Percentiles rank a stretch among this genome's conserved stretches.
phyloP scores from a whole-genome alignment of 768 basidiomycete species.

The Lactarius evosmus region DNA sequence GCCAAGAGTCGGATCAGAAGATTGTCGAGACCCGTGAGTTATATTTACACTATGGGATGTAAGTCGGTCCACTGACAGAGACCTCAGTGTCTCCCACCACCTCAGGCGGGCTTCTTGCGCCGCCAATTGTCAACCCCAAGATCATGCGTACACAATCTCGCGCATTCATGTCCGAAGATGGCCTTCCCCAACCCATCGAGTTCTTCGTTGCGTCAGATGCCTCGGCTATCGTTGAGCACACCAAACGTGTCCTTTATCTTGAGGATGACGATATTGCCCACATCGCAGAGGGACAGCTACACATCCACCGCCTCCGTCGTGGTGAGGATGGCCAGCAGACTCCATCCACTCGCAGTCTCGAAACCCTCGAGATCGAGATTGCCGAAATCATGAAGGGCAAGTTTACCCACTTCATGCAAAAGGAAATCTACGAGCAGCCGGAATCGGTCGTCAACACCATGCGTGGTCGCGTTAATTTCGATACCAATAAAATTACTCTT shows the following conservation, averaged over 20 bases:
- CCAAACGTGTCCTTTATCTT: constrained; percentile 96
- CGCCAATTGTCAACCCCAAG: constrained; percentile 64
- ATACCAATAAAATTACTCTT: constrained; percentile 83
- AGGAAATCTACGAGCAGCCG: constrained; percentile 99
- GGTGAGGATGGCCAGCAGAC: constrained; percentile 68
- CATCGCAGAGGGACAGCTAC: constrained; percentile 93
- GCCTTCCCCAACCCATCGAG: constrained; percentile 97
- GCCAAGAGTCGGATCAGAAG: constrained; percentile 58
- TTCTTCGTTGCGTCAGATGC: constrained; percentile 99
- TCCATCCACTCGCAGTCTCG: constrained; percentile 84
- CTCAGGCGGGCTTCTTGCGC: constrained; percentile 62
- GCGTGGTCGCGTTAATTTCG: constrained; percentile 99
- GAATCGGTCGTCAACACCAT: constrained; percentile 99
- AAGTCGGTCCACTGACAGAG: constrained; percentile 35
- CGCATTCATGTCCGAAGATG: constrained; percentile 98
- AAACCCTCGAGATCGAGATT: constrained; percentile 96
- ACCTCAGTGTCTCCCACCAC: constrained; percentile 40
- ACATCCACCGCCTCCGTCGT: constrained; percentile 96
- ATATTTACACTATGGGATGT: background rate
- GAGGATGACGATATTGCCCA: constrained; percentile 99
- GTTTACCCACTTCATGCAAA: constrained; percentile 99
- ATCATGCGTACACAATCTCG: constrained; percentile 92
- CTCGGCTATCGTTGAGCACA: constrained; percentile 95
- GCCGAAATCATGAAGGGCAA: constrained; percentile 99
- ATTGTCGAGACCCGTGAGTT: constrained; percentile 42